These are phyloP conservation scores for Leucosporidium creatinivorum DNA, from an alignment of 768 basidiomycete species.

Conservation along the genomic window DNA sequence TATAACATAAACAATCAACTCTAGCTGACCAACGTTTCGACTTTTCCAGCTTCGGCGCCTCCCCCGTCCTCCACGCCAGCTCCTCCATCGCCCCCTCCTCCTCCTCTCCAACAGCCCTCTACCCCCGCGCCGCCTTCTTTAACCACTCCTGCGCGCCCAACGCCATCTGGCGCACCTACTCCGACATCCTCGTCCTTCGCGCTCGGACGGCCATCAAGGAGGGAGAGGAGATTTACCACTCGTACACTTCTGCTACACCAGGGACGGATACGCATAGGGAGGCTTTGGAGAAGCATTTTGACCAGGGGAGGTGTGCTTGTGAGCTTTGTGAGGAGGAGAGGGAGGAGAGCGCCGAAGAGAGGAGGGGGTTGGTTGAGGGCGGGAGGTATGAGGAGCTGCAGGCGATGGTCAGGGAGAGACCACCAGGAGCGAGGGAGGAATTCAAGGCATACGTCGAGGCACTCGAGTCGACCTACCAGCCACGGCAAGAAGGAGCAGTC, in stretches of 20 bases:
- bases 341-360: too few species aligned
- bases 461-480: too few species aligned
- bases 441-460: too few species aligned
- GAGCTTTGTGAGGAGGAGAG: background rate
- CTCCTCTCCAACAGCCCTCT: conserved; percentile 40
- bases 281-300: background rate
- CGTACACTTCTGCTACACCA: conserved; percentile 6
- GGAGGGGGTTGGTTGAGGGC: too few species aligned
- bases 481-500: too few species aligned
- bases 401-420: too few species aligned
- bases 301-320: background rate
- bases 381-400: too few species aligned
- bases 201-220: conserved; percentile 29
- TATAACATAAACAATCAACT: too few species aligned
- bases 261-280: background rate
- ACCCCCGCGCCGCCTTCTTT: conserved; percentile 40
- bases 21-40: background rate
- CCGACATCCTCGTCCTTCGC: conserved; percentile 41
- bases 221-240: conserved; percentile 39
- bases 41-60: background rate
- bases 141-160: conserved; percentile 43
- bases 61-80: conserved; percentile 34
- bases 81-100: conserved; percentile 43
- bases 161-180: conserved; percentile 35
- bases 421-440: too few species aligned